These are phyloP conservation scores for Chlorella vulgaris DNA, from an alignment of 139 green algal species.

Conservation along the genomic window DNA sequence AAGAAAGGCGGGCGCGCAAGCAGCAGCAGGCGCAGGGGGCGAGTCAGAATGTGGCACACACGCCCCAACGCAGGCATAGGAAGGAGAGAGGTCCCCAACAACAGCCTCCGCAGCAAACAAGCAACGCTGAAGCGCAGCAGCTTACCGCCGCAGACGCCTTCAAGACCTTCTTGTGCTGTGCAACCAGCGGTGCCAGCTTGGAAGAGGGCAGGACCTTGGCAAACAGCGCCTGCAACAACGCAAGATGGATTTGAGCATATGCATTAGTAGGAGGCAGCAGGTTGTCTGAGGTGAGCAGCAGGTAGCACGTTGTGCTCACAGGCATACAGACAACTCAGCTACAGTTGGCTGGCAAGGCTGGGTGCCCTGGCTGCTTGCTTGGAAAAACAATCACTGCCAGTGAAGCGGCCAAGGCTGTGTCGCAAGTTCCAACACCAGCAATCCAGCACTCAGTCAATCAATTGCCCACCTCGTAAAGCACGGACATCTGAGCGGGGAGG, in stretches of 20 bases:
- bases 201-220: conserved; percentile 4
- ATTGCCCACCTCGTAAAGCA: conserved; percentile 55
- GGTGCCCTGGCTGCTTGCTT: too few relatives aligned
- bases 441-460: neutral
- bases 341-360: too few relatives aligned
- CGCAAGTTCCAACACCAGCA: neutral
- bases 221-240: conserved; percentile 37
- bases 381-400: neutral
- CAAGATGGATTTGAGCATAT: too few relatives aligned
- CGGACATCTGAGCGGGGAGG: conserved; percentile 41
- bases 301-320: too few relatives aligned
- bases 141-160: conserved; percentile 4
- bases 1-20: neutral
- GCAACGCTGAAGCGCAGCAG: too few relatives aligned
- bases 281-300: too few relatives aligned
- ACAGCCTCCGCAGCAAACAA: too few relatives aligned
- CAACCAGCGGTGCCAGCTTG: conserved; percentile 24
- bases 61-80: too few relatives aligned
- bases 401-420: neutral
- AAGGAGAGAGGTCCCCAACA: too few relatives aligned
- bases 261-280: neutral
- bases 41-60: too few relatives aligned
- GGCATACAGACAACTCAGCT: too few relatives aligned
- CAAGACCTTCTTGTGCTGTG: neutral
- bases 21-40: neutral